Evolutionary conservation across 805 yeast genomes (phyloP).

Genomic region (Dipodascopsis tothii): DNA sequence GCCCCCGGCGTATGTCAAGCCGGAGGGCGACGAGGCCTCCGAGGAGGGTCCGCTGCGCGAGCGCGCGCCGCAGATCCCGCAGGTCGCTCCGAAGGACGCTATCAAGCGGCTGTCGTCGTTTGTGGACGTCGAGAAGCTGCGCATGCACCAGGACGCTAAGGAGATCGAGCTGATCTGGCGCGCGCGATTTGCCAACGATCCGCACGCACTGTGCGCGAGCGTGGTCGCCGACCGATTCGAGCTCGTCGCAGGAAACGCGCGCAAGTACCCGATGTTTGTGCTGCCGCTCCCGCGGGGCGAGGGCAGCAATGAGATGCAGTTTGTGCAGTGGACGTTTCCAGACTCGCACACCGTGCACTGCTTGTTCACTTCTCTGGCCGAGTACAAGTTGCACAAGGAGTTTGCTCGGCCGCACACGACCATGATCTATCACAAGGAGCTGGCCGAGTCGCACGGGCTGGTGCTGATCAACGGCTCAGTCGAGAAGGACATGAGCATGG

Average conservation of each 20-base stretch:
- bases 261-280: conserved; percentile 73
- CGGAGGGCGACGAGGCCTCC: conserved; percentile 26
- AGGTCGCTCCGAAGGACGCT: conserved; percentile 33
- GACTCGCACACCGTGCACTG: conserved; percentile 81
- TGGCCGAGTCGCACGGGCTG: conserved; percentile 48
- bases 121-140: conserved; percentile 60
- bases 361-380: conserved; percentile 83
- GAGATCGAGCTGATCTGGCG: conserved; percentile 84
- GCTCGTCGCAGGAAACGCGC: conserved; percentile 57
- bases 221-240: conserved; percentile 53
- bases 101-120: conserved; percentile 65
- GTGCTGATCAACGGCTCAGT: conserved; percentile 82
- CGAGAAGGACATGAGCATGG: conserved; percentile 51
- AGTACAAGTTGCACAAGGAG: conserved; percentile 82
- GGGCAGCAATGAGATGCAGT: conserved; percentile 65
- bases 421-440: conserved; percentile 75
- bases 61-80: conserved; percentile 22
- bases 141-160: conserved; percentile 39
- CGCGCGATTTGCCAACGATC: conserved; percentile 64
- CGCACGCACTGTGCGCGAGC: conserved; percentile 57
- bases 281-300: conserved; percentile 71
- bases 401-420: conserved; percentile 95
- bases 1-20: conserved; percentile 29
- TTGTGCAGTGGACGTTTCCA: conserved; percentile 87
- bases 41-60: conserved; percentile 24